A percentile compares a stretch with the other conserved stretches of the same genome.
Conservation (phyloP, 805 yeast genomes). For the Saccharomycopsis javanensis region DNA sequence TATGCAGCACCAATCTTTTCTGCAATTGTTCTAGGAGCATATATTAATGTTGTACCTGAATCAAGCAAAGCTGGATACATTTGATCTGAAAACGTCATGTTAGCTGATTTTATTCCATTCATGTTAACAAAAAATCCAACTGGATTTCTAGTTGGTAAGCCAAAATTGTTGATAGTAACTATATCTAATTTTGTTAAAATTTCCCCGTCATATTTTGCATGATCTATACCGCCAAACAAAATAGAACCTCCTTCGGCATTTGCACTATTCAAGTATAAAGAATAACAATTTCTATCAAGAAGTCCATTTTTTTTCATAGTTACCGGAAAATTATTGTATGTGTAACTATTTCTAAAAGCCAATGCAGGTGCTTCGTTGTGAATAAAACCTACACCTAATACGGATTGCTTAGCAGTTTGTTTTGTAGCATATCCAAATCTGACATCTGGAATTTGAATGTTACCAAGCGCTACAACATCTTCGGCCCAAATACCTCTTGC, state of each 20-base stretch:
- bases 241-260: constrained; percentile 41
- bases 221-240: constrained; percentile 66
- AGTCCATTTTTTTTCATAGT: constrained; percentile 49
- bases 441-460: constrained; percentile 9
- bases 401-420: constrained; percentile 12
- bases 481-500: constrained; percentile 38
- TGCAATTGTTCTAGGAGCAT: constrained; percentile 33
- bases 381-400: constrained; percentile 15
- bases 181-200: constrained; percentile 40
- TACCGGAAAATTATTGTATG: constrained; percentile 47
- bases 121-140: constrained; percentile 37
- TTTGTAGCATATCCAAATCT: constrained; percentile 16
- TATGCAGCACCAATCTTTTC: constrained; percentile 17
- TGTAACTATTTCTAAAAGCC: constrained; percentile 37
- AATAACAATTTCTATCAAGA: constrained; percentile 47
- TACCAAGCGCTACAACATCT: constrained; percentile 15
- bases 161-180: constrained; percentile 31
- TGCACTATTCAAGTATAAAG: constrained; percentile 45
- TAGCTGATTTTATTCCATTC: constrained; percentile 21
- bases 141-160: constrained; percentile 33
- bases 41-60: constrained; percentile 43
- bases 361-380: constrained; percentile 10
- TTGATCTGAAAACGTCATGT: constrained; percentile 17
- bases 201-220: constrained; percentile 49
- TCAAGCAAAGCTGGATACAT: constrained; percentile 37